These are phyloP conservation scores for Aspergillus campestris DNA, from an alignment of 495 filamentous ascomycete species.

Conservation along the genomic window DNA sequence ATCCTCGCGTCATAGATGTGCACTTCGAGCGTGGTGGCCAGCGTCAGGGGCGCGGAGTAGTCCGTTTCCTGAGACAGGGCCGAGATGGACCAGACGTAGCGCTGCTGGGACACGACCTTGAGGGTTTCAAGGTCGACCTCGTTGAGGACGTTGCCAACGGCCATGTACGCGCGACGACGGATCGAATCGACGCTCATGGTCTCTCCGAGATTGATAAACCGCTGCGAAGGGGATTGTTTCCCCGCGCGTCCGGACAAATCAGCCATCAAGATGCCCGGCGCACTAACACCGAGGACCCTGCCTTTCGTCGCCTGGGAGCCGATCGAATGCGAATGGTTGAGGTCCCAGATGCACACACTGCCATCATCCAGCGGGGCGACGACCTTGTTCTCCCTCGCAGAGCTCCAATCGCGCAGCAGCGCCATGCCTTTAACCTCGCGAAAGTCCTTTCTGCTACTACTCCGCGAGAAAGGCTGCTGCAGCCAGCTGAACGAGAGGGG, in stretches of 20 bases:
- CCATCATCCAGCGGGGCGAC: slow-evolving; percentile 80
- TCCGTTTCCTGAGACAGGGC: slow-evolving; percentile 70
- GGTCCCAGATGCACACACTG: slow-evolving; percentile 77
- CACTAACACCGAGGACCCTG: slow-evolving; percentile 54
- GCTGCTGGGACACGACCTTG: slow-evolving; percentile 57
- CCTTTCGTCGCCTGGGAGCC: slow-evolving; percentile 43
- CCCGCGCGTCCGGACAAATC: slow-evolving; percentile 36
- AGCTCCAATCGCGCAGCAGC: slow-evolving; percentile 45
- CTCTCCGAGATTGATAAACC: slow-evolving; percentile 67
- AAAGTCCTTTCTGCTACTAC: slow-evolving; percentile 32
- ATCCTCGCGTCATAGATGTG: slow-evolving; percentile 76
- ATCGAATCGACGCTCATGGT: slow-evolving; percentile 72
- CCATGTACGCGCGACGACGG: slow-evolving; percentile 66
- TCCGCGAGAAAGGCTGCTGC: slow-evolving; percentile 42
- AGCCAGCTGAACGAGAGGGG: slow-evolving; percentile 70
- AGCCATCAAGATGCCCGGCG: slow-evolving; percentile 52
- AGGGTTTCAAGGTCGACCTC: slow-evolving; percentile 80
- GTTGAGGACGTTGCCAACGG: slow-evolving; percentile 64
- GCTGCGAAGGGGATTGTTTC: slow-evolving; percentile 34
- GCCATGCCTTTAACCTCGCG: slow-evolving; percentile 56
- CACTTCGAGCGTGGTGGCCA: slow-evolving; percentile 75
- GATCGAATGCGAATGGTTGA: slow-evolving; percentile 48
- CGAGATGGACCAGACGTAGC: slow-evolving; percentile 76
- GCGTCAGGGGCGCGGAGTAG: slow-evolving; percentile 63
- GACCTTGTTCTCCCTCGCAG: slow-evolving; percentile 44